A percentile compares a stretch with the other conserved stretches of the same genome.
Evolutionary conservation across 257 asterid species (phyloP).

Genomic region (Solanum piurae): DNA sequence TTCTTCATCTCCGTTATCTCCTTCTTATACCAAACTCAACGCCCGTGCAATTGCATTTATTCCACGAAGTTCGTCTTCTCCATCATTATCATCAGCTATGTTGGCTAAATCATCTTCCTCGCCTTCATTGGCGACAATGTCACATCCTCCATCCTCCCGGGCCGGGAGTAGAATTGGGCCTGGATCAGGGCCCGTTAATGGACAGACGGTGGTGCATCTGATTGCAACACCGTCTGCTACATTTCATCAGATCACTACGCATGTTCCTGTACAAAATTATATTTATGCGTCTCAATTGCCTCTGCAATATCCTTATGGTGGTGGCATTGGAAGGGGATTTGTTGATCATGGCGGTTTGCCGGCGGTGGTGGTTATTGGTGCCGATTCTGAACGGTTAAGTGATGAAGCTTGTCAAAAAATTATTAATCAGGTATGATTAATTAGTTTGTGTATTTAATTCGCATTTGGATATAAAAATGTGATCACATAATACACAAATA

Average conservation of each 20-base stretch:
- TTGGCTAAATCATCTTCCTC: neutral
- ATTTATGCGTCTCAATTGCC: conserved; percentile 1
- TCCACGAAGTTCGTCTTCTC: conserved; percentile 30
- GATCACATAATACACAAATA: neutral
- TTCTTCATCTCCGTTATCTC: neutral
- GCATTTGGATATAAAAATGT: neutral
- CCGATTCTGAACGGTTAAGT: conserved; percentile 8
- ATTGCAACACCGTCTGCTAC: neutral
- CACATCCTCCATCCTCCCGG: neutral
- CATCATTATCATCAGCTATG: neutral
- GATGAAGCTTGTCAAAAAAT: conserved; percentile 53
- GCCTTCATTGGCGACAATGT: neutral
- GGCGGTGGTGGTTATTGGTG: conserved; percentile 11
- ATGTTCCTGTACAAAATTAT: conserved; percentile 4
- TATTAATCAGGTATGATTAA: conserved; percentile 45
- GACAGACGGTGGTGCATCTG: neutral
- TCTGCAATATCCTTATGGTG: neutral
- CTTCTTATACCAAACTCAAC: conserved; percentile 28
- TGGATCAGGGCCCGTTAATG: neutral
- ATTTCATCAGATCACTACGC: neutral
- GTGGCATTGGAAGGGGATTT: conserved; percentile 1
- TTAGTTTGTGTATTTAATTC: neutral
- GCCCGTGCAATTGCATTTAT: conserved; percentile 73
- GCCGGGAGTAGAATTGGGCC: neutral
- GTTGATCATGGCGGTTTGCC: conserved; percentile 12